phyloP scores from a whole-genome alignment of 805 yeast species.

The Candida palmyrensis region DNA sequence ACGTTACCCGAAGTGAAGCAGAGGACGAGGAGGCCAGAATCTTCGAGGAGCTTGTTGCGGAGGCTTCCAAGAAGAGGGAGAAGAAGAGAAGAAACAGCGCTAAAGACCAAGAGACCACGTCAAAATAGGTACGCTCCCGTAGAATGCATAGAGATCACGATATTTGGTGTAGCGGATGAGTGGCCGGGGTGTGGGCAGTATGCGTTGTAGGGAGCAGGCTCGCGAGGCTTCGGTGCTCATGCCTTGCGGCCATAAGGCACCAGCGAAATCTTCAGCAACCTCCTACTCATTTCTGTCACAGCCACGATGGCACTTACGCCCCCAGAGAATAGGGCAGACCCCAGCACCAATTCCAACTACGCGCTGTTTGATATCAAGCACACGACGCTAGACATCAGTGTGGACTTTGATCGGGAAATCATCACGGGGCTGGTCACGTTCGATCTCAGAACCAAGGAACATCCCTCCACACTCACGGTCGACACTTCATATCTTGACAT shows the following conservation, averaged over 20 bases:
- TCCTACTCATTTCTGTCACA: too few relatives aligned
- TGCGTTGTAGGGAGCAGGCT: too few relatives aligned
- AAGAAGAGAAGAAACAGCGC: constrained; percentile 19
- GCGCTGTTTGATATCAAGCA: constrained; percentile 14
- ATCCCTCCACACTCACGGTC: constrained; percentile 11
- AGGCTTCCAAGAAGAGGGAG: constrained; percentile 38
- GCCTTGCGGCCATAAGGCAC: too few relatives aligned
- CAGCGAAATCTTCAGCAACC: too few relatives aligned
- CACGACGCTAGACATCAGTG: constrained; percentile 17
- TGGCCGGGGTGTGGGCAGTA: too few relatives aligned
- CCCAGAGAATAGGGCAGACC: constrained; percentile 18
- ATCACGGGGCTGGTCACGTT: constrained; percentile 20
- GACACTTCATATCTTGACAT: constrained; percentile 25
- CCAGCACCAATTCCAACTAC: constrained; percentile 26
- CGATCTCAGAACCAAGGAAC: constrained; percentile 9
- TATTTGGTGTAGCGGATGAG: too few relatives aligned
- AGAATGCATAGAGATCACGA: too few relatives aligned
- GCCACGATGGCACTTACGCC: too few relatives aligned
- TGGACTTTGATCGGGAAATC: constrained; percentile 18
- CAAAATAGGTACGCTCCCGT: too few relatives aligned
- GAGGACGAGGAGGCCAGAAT: constrained; percentile 75
- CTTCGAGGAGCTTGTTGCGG: constrained; percentile 65
- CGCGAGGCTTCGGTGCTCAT: too few relatives aligned
- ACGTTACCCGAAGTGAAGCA: constrained; percentile 55
- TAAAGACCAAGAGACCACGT: background rate